Evolutionary conservation across 805 yeast genomes (phyloP), one percentile per base, ranked within the genome.

Genomic region (Wickerhamomyces sydowiorum): DNA sequence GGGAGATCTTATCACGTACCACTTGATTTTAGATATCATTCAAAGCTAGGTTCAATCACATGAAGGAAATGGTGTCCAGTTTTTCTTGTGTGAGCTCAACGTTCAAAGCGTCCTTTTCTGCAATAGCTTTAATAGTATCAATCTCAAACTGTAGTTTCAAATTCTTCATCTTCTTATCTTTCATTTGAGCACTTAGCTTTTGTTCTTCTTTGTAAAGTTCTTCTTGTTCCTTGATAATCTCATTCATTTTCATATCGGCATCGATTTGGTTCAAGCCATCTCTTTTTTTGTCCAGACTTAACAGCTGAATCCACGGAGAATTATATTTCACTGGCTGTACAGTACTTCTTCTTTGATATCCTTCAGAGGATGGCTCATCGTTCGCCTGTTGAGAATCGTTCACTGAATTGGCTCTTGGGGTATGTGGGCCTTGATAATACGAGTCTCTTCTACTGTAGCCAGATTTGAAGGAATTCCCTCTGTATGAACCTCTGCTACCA

Each of bases 61-160:
- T 19, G 17, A 57, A 48, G 22, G 60, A 44, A 14, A 55, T 45
- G 4, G 58, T 46, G 42, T 63, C 65, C 38, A 63, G 44, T 29
- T 60, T 62, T 25, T 65, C 70, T 40, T 62, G 66, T 1, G 71
- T 62, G 14, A 56, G 40, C 14, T 57, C 58, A 2, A 62, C 64
- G 38, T 61, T 64, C 32, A 65, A 36, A 7, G 57, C 49, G 39
- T 64, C 66, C 40, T 58, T 59, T 15, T 52, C 57, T 12, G 53
- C 51, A 30, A 56, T 60, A 1, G 56, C 56, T 23, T 56, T 54
- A 32, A 62, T 28, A 3, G 53, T 41, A 4, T 53, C 59, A 21
- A 55, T 46, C 29, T 62, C 67, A 21, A 54, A 44, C 30, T 57
- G 61, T 7, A 49, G 47, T 30, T 49, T 48, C 9, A 54, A 37